A percentile compares a stretch with the other conserved stretches of the same genome.
These are phyloP conservation scores for Dorcoceras hygrometricum DNA, from an alignment of 257 asterid genomes.

Conservation along the genomic window DNA sequence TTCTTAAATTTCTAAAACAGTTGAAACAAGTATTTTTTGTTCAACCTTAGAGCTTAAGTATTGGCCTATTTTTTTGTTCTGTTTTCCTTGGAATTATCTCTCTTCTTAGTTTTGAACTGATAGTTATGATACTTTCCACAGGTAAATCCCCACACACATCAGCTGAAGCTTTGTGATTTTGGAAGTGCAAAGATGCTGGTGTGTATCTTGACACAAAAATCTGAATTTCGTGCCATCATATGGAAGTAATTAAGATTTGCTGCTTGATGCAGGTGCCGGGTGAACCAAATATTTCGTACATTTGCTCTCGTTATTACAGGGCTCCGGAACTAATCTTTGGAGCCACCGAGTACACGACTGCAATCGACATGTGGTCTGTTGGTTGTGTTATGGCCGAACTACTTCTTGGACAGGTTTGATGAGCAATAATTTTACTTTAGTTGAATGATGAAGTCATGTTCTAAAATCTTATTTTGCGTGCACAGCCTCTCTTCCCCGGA, in stretches of 20 bases:
- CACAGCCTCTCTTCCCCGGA: constrained; percentile 93
- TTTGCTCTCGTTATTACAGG: constrained; percentile 89
- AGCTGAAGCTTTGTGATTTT: constrained; percentile 70
- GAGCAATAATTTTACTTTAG: not conserved
- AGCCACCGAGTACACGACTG: constrained; percentile 85
- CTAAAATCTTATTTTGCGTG: constrained; percentile 18
- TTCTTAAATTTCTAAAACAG: too few species aligned
- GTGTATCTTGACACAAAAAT: constrained; percentile 19
- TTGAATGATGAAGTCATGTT: not conserved
- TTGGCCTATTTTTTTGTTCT: not conserved
- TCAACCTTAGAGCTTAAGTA: too few species aligned
- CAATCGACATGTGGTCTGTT: constrained; percentile 92
- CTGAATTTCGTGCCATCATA: not conserved
- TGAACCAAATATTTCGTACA: constrained; percentile 86
- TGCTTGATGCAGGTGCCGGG: constrained; percentile 67
- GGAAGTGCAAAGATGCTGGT: constrained; percentile 81
- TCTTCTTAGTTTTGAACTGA: constrained; percentile 4
- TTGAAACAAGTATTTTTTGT: not conserved
- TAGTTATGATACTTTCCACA: constrained; percentile 20
- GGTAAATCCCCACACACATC: constrained; percentile 72
- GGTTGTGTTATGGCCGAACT: constrained; percentile 96
- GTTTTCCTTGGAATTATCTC: not conserved
- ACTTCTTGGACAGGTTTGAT: constrained; percentile 73
- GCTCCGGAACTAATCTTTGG: constrained; percentile 96
- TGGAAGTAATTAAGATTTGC: not conserved